Evolutionary conservation across 768 basidiomycete genomes (phyloP), one percentile per base, ranked within the genome.

Genomic region (Podaxis pistillaris): DNA sequence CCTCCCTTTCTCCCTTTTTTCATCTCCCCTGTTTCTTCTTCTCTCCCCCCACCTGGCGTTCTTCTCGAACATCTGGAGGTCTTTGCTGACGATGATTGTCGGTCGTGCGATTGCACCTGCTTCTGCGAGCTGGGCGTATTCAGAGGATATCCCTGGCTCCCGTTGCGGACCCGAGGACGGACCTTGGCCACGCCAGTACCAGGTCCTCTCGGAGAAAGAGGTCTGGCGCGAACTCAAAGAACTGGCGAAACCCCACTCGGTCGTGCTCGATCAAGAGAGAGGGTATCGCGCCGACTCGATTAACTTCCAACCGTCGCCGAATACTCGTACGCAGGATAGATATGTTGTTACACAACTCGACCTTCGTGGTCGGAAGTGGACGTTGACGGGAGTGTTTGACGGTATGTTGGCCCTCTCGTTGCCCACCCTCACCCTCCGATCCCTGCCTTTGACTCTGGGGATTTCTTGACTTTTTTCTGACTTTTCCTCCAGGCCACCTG

Each of bases 361-460:
- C 49, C 74, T 89, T 58, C 77, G 77, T 54, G 87, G 84, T 13
- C 80, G 76, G 33, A 72, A 75, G 54, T 89, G 88, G 87, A 77
- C 79, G n/a, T 78, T 89, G 65, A 86, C 86, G 1, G 88, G 85
- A 52, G 86, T 89, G 38, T 89, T 89, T 67, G 88, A 89, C 71
- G 88, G 88, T 84, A 67, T 64, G 85, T 69, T 37, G 17, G 59
- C 58, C 36, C 37, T 59, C 38, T 19, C n/a, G 38, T 58, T 46
- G 5, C 17, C 6, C 44, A 19, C 19, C 41, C 46, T 47, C 63
- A 41, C 12, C 15, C 41, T 19, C n/a, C n/a, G 41, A 44, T 19
- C 12, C 41, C 62, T 40, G 60, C 30, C 30, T 30, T 30, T 30
- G 33, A 33, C 33, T 3, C 33, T 33, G 33, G 33, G 33, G 33